Evolutionary conservation across 164 flowering plant species (phyloP).

Genomic region (Chimonanthus praecox): DNA sequence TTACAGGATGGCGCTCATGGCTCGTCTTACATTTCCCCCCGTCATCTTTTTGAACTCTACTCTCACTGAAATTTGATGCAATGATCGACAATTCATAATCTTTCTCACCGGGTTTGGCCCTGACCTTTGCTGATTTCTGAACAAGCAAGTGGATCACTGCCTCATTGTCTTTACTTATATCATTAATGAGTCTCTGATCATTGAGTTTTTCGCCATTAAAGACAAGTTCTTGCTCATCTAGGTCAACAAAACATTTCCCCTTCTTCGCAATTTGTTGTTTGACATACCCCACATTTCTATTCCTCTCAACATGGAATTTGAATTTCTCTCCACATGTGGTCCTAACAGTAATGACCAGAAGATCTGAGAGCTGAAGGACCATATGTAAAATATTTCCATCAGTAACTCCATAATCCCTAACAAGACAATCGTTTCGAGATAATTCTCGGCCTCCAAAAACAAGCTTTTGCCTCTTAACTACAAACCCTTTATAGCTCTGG

Average conservation of each 20-base stretch:
- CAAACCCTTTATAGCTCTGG: conserved; percentile 59
- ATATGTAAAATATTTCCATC: conserved; percentile 61
- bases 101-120: conserved; percentile 42
- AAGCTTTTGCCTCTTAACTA: conserved; percentile 59
- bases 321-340: conserved; percentile 56
- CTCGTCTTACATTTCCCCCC: conserved; percentile 2
- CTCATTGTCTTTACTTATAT: conserved; percentile 39
- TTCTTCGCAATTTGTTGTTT: conserved; percentile 45
- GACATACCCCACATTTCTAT: conserved; percentile 51
- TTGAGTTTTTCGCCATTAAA: conserved; percentile 53
- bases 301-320: conserved; percentile 50
- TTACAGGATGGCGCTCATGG: conserved; percentile 15
- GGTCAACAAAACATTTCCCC: conserved; percentile 33
- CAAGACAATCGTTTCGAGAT: conserved; percentile 42
- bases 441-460: conserved; percentile 57
- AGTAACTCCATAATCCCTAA: conserved; percentile 59
- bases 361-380: conserved; percentile 56
- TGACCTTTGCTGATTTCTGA: conserved; percentile 45
- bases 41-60: conserved; percentile 15
- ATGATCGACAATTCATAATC: conserved; percentile 47
- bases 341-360: conserved; percentile 43
- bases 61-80: conserved; percentile 24
- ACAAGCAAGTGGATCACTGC: conserved; percentile 62
- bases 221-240: conserved; percentile 43
- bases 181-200: conserved; percentile 42